Evolutionary conservation across 2,329 filamentous ascomycete species (phyloP), one percentile per base, ranked within the genome.

Genomic region (Ophiocordyceps camponoti-floridani): DNA sequence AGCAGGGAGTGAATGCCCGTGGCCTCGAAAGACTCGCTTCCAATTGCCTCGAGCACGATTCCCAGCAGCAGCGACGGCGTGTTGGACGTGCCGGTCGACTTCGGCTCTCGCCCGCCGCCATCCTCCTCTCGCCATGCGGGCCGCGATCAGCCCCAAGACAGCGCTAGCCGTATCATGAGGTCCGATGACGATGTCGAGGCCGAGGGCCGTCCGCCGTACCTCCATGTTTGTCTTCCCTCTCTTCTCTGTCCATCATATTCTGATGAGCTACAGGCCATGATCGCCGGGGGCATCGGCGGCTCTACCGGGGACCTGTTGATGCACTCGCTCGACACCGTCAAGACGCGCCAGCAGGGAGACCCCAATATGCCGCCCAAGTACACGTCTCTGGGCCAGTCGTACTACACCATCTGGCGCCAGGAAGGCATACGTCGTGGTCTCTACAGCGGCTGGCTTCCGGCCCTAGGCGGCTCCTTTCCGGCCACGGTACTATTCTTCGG

Each of bases 301-400:
- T 88, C 84, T 14, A 93, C 83, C 46, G 91, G 93, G 47, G 91
- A 98, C 62, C 83, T 98, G 74, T 69, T 98, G 52, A 98, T 98
- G 91, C 91, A 98, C 67, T 96, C 89, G 41, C 75, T 98, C 57
- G 91, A 98, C 62, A 98, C 91, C 1, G 91, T 98, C 55, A 98
- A 98, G 67, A 98, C 91, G 42, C 77, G 91, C 53, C 93, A 98
- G 62, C 91, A 98, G 64, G 91, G 89, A 56, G 91, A 96, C 57
- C 88, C 89, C 41, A 82, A 91, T 59, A 75, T 94, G 48, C 91
- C 91, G 19, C 83, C 91, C 1, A 94, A 84, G 64, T 98, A 98
- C 65, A 82, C 83, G 11, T 89, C 86, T 14, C 79, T 96, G 62
- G 84, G 83, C 37, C 84, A 82, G 47, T 91, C 89, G 4, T 98